Percentiles rank a stretch among this genome's conserved stretches.
phyloP scores from a whole-genome alignment of 208 protist genomes.

The Wallacemonas collosoma region DNA sequence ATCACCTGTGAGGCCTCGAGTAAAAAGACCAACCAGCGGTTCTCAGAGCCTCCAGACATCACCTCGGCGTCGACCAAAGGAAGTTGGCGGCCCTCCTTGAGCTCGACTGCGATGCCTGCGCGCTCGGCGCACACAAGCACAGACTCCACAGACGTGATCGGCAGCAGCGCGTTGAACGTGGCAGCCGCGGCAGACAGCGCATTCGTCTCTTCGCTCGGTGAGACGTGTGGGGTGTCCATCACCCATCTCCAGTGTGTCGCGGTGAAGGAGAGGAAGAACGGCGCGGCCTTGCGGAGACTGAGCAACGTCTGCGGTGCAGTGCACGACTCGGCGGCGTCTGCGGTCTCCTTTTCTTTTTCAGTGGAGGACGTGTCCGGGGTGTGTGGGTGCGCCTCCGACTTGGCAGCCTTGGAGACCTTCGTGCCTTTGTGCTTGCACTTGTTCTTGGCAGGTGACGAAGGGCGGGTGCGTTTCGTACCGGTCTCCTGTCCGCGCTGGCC shows the following conservation, averaged over 20 bases:
- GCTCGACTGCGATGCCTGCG: conserved; percentile 55
- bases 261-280: conserved; percentile 44
- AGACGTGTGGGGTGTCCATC: conserved; percentile 41
- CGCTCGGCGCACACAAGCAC: conserved; percentile 57
- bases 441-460: conserved; percentile 3
- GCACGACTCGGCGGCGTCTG: no score
- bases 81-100: conserved; percentile 47
- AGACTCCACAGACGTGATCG: conserved; percentile 49
- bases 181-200: not conserved
- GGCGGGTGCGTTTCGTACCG: conserved; percentile 11
- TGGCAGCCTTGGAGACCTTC: conserved; percentile 11
- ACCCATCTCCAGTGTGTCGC: conserved; percentile 67
- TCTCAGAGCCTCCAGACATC: conserved; percentile 37
- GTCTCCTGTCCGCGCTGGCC: no score
- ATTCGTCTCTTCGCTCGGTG: not conserved
- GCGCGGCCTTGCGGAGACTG: not conserved
- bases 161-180: conserved; percentile 49
- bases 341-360: not conserved
- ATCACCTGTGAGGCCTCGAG: conserved; percentile 24
- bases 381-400: not conserved
- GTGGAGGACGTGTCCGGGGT: not conserved
- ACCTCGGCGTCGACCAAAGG: conserved; percentile 43
- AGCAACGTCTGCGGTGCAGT: not conserved
- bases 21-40: conserved; percentile 59
- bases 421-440: conserved; percentile 14